Base-by-base conservation (phyloP, 768 basidiomycete genomes). In the Lactarius trivialis region DNA sequence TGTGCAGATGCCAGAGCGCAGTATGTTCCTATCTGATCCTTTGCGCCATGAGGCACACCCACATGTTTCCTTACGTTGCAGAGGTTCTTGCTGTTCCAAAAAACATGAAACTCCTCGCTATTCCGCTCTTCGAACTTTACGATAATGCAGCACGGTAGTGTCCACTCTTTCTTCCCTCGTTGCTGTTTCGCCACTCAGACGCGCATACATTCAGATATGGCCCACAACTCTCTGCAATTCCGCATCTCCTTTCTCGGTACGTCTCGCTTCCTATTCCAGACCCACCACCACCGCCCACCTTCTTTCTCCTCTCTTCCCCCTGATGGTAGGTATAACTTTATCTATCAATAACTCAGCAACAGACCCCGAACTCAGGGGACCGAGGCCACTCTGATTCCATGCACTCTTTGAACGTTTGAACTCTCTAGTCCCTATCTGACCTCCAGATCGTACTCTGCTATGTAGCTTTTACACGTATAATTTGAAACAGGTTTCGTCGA, bases 41-140 rank as follows among this genome's bases (percentile, higher is more conserved):
- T 45, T 24, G 14, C 26, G 17, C 12, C 34, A 39, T 2, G 33
- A 1, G 43, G 53, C 51, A 24, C 36, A 12, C 55, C 43, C 14
- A 55, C 24, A 41, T 41, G 21, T 7, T 55, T 32, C 48, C 12
- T 48, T 21, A 45, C 9, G 26, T 15, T 15, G 7, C 39, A 98
- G 96, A 97, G 73, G 91, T 96, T 17, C 85, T 99, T 9, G 93
- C 94, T 0, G 95, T 99, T 4, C 97, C 97, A 0, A 92, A 91
- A 76, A 99, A 99, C 74, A 98, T 98, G 96, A 98, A 98, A 72
- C 83, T 99, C 8, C 85, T 96, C 45, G 96, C 95, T 19, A 93
- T 98, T 51, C 97, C 97, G 0, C 79, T 99, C 39, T 98, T 96
- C 70, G 97, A 99, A 75, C 78, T 98, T 15, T 99, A 98, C 71